These are phyloP conservation scores for Debaryomyces sp. DNA, from an alignment of 1,139 yeast genomes.

Conservation along the genomic window DNA sequence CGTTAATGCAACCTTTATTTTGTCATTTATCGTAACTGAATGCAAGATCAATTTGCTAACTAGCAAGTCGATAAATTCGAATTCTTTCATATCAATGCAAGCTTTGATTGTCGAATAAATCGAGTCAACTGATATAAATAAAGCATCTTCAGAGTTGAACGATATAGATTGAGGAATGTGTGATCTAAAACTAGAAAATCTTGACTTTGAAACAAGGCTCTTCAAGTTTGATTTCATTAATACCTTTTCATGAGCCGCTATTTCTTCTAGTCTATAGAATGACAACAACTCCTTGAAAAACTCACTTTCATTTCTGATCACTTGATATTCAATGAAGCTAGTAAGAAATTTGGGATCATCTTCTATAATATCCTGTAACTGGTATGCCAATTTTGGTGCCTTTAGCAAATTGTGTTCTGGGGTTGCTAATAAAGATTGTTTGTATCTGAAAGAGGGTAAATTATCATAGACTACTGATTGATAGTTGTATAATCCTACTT, in stretches of 20 bases:
- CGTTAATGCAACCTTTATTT: slow-evolving; percentile 19
- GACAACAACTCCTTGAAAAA: slow-evolving; percentile 30
- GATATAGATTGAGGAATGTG: slow-evolving; percentile 14
- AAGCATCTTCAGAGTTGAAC: slow-evolving; percentile 16
- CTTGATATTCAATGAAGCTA: slow-evolving; percentile 30
- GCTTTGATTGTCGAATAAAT: slow-evolving; percentile 33
- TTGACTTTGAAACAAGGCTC: slow-evolving; percentile 32
- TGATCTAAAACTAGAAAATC: slow-evolving; percentile 21
- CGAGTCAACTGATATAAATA: slow-evolving; percentile 19
- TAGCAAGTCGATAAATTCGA: slow-evolving; percentile 35
- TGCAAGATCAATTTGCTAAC: slow-evolving; percentile 39
- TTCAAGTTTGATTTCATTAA: slow-evolving; percentile 22
- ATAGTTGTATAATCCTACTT: slow-evolving; percentile 23
- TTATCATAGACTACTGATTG: slow-evolving; percentile 31
- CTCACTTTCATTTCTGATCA: slow-evolving; percentile 19
- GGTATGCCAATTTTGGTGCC: slow-evolving; percentile 18
- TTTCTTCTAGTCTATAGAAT: slow-evolving; percentile 32
- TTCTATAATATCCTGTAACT: slow-evolving; percentile 25
- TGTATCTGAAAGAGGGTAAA: slow-evolving; percentile 26
- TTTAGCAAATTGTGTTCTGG: slow-evolving; percentile 13
- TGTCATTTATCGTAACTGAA: slow-evolving; percentile 20
- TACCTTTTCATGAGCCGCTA: slow-evolving; percentile 26
- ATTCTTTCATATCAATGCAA: slow-evolving; percentile 31
- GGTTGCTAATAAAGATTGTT: slow-evolving; percentile 24
- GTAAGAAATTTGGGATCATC: slow-evolving; percentile 31